Evolutionary conservation across 164 flowering plant genomes (phyloP).

Genomic region (Berberis vulgaris): DNA sequence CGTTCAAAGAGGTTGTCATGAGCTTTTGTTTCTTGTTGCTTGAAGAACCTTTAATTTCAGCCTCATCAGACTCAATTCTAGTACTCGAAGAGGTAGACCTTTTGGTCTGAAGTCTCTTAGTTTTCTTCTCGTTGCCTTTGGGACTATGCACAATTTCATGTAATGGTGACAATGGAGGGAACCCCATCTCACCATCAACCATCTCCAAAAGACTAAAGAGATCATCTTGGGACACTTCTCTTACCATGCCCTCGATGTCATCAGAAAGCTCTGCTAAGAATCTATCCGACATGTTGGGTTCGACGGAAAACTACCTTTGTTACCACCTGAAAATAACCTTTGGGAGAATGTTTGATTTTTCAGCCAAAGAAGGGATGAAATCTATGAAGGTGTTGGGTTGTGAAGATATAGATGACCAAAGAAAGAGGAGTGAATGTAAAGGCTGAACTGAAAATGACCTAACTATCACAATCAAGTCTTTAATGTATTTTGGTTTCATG

Average conservation of each 20-base stretch:
- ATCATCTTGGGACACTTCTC: slow-evolving; percentile 39
- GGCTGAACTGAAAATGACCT: slow-evolving; percentile 29
- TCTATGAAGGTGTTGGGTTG: slow-evolving; percentile 5
- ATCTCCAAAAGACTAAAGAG: slow-evolving; percentile 59
- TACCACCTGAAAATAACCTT: no score
- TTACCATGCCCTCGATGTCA: slow-evolving; percentile 18
- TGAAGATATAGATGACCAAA: slow-evolving; percentile 16
- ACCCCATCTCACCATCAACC: slow-evolving; percentile 24
- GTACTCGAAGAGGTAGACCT: slow-evolving; percentile 30
- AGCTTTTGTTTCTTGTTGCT: slow-evolving; percentile 24
- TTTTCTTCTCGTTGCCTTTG: slow-evolving; percentile 1
- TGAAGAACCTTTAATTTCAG: slow-evolving; percentile 15
- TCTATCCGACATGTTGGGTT: slow-evolving; percentile 22
- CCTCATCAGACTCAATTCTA: slow-evolving; percentile 14
- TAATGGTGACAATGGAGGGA: slow-evolving; percentile 5
- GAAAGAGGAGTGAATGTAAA: slow-evolving; percentile 5
- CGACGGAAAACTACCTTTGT: background rate
- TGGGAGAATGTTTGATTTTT: background rate
- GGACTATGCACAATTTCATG: slow-evolving; percentile 12
- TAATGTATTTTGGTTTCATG: background rate
- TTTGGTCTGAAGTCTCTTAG: slow-evolving; percentile 25
- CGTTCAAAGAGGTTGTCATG: slow-evolving; percentile 1
- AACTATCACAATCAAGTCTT: slow-evolving; percentile 34
- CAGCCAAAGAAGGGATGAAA: background rate
- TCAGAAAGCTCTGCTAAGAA: slow-evolving; percentile 34